phyloP scores from a whole-genome alignment of 306 rosid species.

The Acacia crassicarpa region DNA sequence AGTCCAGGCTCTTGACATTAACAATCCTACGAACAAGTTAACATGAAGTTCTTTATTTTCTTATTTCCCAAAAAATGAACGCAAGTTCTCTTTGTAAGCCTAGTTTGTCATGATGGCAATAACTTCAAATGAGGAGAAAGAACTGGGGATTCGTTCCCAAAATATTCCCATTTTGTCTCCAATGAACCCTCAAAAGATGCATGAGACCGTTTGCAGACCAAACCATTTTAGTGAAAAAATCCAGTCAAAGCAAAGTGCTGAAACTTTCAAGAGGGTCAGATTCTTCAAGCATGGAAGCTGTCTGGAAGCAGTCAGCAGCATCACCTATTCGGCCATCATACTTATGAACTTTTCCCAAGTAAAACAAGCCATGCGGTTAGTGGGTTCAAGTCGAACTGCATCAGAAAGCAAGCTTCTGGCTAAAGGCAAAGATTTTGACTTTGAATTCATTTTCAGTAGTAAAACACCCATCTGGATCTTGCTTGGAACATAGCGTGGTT shows the following conservation, averaged over 20 bases:
- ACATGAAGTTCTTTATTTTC: constrained; percentile 11
- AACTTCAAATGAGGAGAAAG: not conserved
- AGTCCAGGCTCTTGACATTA: constrained; percentile 22
- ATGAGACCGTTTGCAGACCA: not conserved
- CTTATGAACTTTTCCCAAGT: constrained; percentile 76
- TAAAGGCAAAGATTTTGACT: constrained; percentile 57
- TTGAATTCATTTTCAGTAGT: constrained; percentile 56
- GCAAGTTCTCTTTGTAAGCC: constrained; percentile 20
- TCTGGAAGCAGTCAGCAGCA: constrained; percentile 92
- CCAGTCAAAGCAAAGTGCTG: constrained; percentile 50
- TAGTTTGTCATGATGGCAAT: constrained; percentile 13
- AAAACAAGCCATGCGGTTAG: constrained; percentile 78
- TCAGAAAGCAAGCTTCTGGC: constrained; percentile 87
- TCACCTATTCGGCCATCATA: constrained; percentile 69
- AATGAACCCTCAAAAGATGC: not conserved
- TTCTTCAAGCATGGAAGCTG: constrained; percentile 96
- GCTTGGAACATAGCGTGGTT: constrained; percentile 68
- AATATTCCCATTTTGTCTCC: not conserved
- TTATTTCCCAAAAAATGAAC: constrained; percentile 21
- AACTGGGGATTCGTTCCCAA: constrained; percentile 19
- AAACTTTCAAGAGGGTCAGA: constrained; percentile 83
- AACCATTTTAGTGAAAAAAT: not conserved
- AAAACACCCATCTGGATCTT: constrained; percentile 62
- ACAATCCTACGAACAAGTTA: constrained; percentile 24
- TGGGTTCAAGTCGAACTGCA: constrained; percentile 82